Conservation (phyloP, 257 asterid genomes). For the Parsonsia alboflavescens region DNA sequence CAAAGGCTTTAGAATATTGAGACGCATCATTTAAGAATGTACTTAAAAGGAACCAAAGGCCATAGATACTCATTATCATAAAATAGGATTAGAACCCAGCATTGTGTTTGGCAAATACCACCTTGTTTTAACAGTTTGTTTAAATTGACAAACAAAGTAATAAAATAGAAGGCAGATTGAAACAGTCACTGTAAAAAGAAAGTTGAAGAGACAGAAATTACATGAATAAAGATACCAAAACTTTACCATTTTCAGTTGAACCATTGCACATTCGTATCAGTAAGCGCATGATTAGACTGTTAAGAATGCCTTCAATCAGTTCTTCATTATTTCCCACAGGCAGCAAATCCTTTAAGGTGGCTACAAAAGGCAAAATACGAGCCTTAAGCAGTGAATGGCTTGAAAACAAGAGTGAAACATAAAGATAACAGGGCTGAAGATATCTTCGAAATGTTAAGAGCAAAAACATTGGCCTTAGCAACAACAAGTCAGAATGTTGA, state of each 20-base stretch:
- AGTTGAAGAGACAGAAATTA: neutral
- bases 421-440: slow-evolving; percentile 1
- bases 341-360: slow-evolving; percentile 46
- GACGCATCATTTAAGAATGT: neutral
- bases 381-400: slow-evolving; percentile 3
- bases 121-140: no score
- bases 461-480: neutral
- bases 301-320: slow-evolving; percentile 56
- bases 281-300: slow-evolving; percentile 62
- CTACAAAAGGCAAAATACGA: slow-evolving; percentile 39
- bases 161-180: neutral
- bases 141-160: neutral
- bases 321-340: slow-evolving; percentile 35
- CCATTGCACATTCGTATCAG: slow-evolving; percentile 62
- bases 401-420: neutral
- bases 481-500: neutral
- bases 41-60: neutral
- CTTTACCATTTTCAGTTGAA: slow-evolving; percentile 55
- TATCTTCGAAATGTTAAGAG: neutral
- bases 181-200: slow-evolving; percentile 6
- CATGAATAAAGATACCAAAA: slow-evolving; percentile 11
- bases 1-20: neutral
- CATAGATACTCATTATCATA: neutral
- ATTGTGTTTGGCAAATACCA: neutral
- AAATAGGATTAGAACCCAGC: neutral